Percentiles rank a stretch among this genome's conserved stretches.
phyloP scores from a whole-genome alignment of 805 yeast species.

The Wickerhamiella qilinensis region DNA sequence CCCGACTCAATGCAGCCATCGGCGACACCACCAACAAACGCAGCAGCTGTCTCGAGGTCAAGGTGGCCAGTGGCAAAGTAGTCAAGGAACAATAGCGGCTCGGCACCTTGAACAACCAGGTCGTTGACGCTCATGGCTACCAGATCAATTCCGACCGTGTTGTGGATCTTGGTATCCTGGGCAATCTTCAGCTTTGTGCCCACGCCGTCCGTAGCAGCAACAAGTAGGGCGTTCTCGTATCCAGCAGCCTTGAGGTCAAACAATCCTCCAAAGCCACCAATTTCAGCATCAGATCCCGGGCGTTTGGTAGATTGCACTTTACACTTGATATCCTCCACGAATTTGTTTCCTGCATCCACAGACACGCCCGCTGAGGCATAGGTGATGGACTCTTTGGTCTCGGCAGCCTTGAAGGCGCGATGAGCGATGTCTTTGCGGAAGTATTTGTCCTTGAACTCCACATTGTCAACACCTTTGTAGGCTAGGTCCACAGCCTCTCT shows the following conservation, averaged over 20 bases:
- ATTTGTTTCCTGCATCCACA: constrained; percentile 82
- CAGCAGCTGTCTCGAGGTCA: constrained; percentile 68
- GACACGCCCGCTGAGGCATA: constrained; percentile 96
- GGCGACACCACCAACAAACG: constrained; percentile 89
- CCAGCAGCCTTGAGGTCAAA: constrained; percentile 86
- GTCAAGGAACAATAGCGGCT: constrained; percentile 87
- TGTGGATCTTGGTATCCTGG: constrained; percentile 71
- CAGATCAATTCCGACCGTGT: constrained; percentile 96
- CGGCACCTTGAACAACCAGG: constrained; percentile 97
- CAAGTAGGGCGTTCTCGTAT: constrained; percentile 57
- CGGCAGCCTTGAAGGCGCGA: constrained; percentile 61
- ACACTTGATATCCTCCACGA: constrained; percentile 80
- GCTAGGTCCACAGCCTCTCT: constrained; percentile 75
- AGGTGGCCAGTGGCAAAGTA: constrained; percentile 92
- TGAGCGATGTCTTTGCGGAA: constrained; percentile 91
- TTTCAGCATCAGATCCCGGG: constrained; percentile 93
- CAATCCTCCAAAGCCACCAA: constrained; percentile 97
- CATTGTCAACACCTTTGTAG: constrained; percentile 66
- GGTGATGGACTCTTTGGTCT: constrained; percentile 38
- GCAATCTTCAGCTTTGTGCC: constrained; percentile 95
- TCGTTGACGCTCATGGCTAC: constrained; percentile 99
- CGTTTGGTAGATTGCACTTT: constrained; percentile 85
- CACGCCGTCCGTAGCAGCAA: constrained; percentile 98
- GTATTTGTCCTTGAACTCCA: constrained; percentile 59
- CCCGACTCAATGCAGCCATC: constrained; percentile 90